Evolutionary conservation across 1,284 basidiomycete genomes (phyloP).

Genomic region (Ustilago trichophora): DNA sequence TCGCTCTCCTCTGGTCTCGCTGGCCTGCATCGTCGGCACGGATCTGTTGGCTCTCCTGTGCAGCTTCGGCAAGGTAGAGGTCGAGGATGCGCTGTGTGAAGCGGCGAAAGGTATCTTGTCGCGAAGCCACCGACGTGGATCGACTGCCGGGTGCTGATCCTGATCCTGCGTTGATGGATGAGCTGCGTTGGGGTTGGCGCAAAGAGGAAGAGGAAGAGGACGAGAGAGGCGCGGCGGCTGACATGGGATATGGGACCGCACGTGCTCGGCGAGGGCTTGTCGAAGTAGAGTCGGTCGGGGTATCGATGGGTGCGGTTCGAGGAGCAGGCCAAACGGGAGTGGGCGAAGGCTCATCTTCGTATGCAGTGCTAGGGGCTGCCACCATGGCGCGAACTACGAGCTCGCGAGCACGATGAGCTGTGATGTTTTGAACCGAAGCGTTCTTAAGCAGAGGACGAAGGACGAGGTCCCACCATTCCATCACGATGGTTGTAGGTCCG

Average conservation of each 20-base stretch:
- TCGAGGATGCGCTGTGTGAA: slow-evolving; percentile 59
- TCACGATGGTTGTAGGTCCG: slow-evolving; percentile 39
- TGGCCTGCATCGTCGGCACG: slow-evolving; percentile 10
- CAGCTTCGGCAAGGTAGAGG: slow-evolving; percentile 57
- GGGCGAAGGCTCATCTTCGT: slow-evolving; percentile 54
- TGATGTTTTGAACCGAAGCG: slow-evolving; percentile 29
- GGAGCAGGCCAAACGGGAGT: slow-evolving; percentile 38
- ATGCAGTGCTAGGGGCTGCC: slow-evolving; percentile 42
- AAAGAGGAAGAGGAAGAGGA: slow-evolving; percentile 27
- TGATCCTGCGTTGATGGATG: slow-evolving; percentile 5
- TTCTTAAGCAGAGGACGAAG: slow-evolving; percentile 58
- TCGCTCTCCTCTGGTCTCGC: slow-evolving; percentile 12
- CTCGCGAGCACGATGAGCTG: slow-evolving; percentile 45
- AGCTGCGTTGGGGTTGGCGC: slow-evolving; percentile 20
- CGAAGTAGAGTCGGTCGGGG: slow-evolving; percentile 1
- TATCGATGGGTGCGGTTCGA: background rate
- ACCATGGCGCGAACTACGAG: slow-evolving; percentile 56
- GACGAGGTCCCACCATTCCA: slow-evolving; percentile 62
- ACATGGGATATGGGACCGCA: slow-evolving; percentile 48
- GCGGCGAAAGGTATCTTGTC: slow-evolving; percentile 40
- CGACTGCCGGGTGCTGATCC: slow-evolving; percentile 19
- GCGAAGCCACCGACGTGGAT: slow-evolving; percentile 23
- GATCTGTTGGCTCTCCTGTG: slow-evolving; percentile 31
- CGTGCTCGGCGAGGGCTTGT: slow-evolving; percentile 30
- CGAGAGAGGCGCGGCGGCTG: slow-evolving; percentile 28